Evolutionary conservation across 1,139 yeast genomes (phyloP), one percentile per base, ranked within the genome.

Genomic region (Saccharomyces pastorianus): DNA sequence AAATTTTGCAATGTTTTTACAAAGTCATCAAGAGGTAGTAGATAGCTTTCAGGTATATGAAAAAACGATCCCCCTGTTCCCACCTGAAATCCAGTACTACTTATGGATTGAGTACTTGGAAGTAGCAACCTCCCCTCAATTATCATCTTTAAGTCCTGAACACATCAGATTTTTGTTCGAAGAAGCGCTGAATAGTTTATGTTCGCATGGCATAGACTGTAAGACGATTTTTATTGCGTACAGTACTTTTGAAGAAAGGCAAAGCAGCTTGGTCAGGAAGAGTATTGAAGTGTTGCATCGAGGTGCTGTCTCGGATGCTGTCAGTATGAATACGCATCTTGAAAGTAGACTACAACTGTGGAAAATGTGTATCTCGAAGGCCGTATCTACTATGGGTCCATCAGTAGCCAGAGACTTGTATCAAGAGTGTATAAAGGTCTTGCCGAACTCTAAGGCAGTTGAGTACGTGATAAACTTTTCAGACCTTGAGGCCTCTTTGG

Each of bases 81-180:
- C 76, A 8, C 84, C 83, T 59, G 83, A 86, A 0, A 75, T 78
- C 3, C 83, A 84, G 14, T 84, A 78, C 63, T 89, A 88, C 60
- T 75, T 90, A 31, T 88, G 95, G 93, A 81, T 79, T 56, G 72
- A 80, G 9, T 90, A 89, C 66, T 65, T 90, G 42, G 71, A 78
- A 1, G 83, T 80, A 56, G 77, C 82, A 0, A 38, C 44, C 9
- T 38, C 44, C 7, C 44, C 13, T 3, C 13, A 17, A 17, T 4
- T 38, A 8, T 17, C 44, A 17, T 9, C 25, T 1, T 60, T 83
- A 13, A 65, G 72, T 38, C 64, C 77, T 11, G 96, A 88, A 61
- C 72, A 88, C 56, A 71, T 87, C 5, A 72, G 96, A 46, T 96
- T 88, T 58, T 64, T 87, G 20, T 89, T 88, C 69, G 96, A 88